These are phyloP conservation scores for Datisca glomerata DNA, from an alignment of 306 rosid genomes.

Conservation along the genomic window DNA sequence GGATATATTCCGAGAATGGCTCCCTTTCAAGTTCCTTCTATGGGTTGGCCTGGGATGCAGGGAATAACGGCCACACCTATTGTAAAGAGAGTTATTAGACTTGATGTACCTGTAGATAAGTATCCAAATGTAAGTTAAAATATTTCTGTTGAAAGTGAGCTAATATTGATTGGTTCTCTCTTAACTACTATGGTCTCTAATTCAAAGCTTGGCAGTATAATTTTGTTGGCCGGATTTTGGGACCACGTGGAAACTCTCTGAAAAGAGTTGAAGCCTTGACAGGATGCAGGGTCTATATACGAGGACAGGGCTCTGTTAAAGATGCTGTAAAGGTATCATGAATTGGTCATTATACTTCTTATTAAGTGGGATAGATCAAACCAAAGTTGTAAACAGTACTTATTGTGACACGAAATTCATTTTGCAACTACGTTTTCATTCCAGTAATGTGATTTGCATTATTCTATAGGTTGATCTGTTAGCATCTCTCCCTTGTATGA, in stretches of 20 bases:
- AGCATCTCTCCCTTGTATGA: too few relatives aligned
- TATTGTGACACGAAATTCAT: too few relatives aligned
- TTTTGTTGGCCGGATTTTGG: conserved; percentile 91
- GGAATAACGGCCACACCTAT: conserved; percentile 62
- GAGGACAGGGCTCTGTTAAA: conserved; percentile 89
- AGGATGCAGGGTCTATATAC: conserved; percentile 80
- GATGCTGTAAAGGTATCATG: conserved; percentile 68
- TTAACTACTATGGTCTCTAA: conserved; percentile 14
- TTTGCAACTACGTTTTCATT: too few relatives aligned
- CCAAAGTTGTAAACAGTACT: too few relatives aligned
- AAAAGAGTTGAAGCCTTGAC: conserved; percentile 94
- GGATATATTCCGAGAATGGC: conserved; percentile 49
- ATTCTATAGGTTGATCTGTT: too few relatives aligned
- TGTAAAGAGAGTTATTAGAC: conserved; percentile 72
- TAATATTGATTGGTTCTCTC: conserved; percentile 12
- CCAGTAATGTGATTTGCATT: too few relatives aligned
- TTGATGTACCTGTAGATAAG: conserved; percentile 82
- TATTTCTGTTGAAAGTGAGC: background rate
- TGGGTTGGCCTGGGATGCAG: conserved; percentile 68
- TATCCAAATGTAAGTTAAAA: conserved; percentile 62
- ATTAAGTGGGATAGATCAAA: background rate
- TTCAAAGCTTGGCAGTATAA: conserved; percentile 58
- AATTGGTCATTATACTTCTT: conserved; percentile 1
- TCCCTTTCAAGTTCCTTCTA: conserved; percentile 42
- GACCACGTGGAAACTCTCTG: conserved; percentile 89